Percentiles rank a stretch among this genome's conserved stretches.
These are phyloP conservation scores for Tylopilus felleus DNA, from an alignment of 768 basidiomycete genomes.

Conservation along the genomic window DNA sequence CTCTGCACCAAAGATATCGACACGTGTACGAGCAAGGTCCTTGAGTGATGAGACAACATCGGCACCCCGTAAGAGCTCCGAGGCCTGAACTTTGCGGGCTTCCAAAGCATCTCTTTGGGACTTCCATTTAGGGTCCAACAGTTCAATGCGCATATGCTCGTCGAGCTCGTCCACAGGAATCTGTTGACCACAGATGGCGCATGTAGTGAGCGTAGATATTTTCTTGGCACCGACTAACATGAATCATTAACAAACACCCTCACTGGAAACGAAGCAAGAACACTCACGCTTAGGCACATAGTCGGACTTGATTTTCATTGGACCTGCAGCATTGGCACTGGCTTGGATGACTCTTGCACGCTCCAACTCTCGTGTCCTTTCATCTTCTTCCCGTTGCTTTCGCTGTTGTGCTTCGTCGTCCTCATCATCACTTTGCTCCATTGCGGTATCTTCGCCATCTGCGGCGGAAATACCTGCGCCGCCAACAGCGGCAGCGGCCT, in stretches of 20 bases:
- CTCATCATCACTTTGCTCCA: slow-evolving; percentile 84
- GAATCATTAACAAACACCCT: slow-evolving; percentile 7
- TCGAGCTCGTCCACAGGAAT: slow-evolving; percentile 94
- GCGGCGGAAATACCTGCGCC: slow-evolving; percentile 44
- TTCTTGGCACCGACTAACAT: slow-evolving; percentile 60
- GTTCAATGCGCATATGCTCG: slow-evolving; percentile 97
- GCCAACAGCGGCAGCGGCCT: slow-evolving; percentile 77
- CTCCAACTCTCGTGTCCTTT: slow-evolving; percentile 65
- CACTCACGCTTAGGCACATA: slow-evolving; percentile 91
- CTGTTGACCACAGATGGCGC: slow-evolving; percentile 93
- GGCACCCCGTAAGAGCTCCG: slow-evolving; percentile 84
- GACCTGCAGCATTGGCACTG: slow-evolving; percentile 68
- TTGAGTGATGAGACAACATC: slow-evolving; percentile 93
- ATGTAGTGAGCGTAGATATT: slow-evolving; percentile 73
- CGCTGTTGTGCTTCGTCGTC: slow-evolving; percentile 63
- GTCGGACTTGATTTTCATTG: slow-evolving; percentile 94
- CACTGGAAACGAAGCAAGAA: background rate
- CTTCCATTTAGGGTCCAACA: slow-evolving; percentile 98
- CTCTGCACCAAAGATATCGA: slow-evolving; percentile 95
- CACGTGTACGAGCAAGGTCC: slow-evolving; percentile 91
- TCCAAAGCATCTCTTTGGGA: slow-evolving; percentile 89
- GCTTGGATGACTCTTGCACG: slow-evolving; percentile 80
- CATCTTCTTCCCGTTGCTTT: slow-evolving; percentile 65
- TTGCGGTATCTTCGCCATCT: slow-evolving; percentile 58
- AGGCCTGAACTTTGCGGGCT: slow-evolving; percentile 84